phyloP scores from a whole-genome alignment of 2,329 filamentous ascomycete genomes.

The Neonectria sp. region DNA sequence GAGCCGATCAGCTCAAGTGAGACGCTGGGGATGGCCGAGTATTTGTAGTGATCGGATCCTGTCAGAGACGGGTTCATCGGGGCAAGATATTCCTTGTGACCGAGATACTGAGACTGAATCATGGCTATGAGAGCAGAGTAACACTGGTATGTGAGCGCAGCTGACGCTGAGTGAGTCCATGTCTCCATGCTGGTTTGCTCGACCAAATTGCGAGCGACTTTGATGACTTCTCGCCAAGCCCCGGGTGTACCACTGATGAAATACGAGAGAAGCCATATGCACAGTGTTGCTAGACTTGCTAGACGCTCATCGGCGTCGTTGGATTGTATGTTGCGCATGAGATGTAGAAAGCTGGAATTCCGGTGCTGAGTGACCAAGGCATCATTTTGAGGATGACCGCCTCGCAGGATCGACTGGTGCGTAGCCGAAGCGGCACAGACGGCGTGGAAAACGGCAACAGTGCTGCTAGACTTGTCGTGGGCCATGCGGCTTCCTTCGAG shows the following conservation, averaged over 20 bases:
- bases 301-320: not conserved
- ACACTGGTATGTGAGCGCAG: not conserved
- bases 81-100: not conserved
- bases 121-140: not conserved
- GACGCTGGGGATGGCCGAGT: not conserved
- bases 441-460: not conserved
- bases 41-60: not conserved
- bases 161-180: not conserved
- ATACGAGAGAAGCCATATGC: not conserved
- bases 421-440: not conserved
- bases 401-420: not conserved
- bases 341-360: not conserved
- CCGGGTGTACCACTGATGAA: not conserved
- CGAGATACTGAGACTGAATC: not conserved
- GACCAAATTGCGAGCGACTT: not conserved
- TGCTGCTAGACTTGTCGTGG: not conserved
- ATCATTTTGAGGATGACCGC: not conserved
- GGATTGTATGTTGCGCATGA: not conserved
- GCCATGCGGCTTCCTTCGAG: not conserved
- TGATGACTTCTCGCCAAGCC: not conserved
- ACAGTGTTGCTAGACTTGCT: not conserved
- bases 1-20: not conserved
- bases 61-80: not conserved
- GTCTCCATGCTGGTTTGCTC: conserved; percentile 1
- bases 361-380: not conserved